Conservation (phyloP, 371 early-diverging fungal genomes). For the Phascolomyces articulosus region DNA sequence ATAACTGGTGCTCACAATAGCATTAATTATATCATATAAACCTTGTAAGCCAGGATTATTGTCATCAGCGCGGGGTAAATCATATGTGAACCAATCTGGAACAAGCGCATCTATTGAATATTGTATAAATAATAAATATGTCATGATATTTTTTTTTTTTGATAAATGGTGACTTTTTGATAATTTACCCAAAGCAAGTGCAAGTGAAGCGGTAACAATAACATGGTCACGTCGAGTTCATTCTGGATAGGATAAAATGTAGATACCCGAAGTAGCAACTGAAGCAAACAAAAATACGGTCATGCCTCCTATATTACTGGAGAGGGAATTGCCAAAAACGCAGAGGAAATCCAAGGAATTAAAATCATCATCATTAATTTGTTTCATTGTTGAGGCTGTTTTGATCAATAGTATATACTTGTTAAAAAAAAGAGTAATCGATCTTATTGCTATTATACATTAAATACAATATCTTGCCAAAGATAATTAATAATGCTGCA, state of each 20-base stretch:
- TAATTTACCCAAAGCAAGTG: conserved; percentile 52
- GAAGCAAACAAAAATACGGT: conserved; percentile 60
- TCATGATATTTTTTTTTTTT: too few relatives aligned
- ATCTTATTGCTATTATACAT: too few relatives aligned
- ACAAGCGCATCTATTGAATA: conserved; percentile 40
- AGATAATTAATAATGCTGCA: conserved; percentile 55
- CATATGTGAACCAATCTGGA: conserved; percentile 53
- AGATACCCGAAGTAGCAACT: conserved; percentile 59
- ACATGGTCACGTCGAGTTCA: conserved; percentile 68
- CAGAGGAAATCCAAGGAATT: conserved; percentile 58
- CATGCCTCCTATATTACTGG: conserved; percentile 61
- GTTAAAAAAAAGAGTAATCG: too few relatives aligned
- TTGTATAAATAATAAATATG: too few relatives aligned
- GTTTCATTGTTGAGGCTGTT: too few relatives aligned
- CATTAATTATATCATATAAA: conserved; percentile 50
- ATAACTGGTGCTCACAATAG: conserved; percentile 56
- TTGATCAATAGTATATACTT: too few relatives aligned
- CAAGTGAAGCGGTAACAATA: conserved; percentile 48
- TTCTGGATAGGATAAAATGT: conserved; percentile 54
- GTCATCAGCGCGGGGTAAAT: conserved; percentile 36
- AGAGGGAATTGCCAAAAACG: conserved; percentile 55
- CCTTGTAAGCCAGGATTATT: conserved; percentile 44
- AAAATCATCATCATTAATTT: too few relatives aligned
- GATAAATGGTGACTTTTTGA: too few relatives aligned
- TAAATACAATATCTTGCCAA: conserved; percentile 40